Evolutionary conservation across 495 filamentous ascomycete species (phyloP), one percentile per base, ranked within the genome.

Genomic region (Tuber aestivum): DNA sequence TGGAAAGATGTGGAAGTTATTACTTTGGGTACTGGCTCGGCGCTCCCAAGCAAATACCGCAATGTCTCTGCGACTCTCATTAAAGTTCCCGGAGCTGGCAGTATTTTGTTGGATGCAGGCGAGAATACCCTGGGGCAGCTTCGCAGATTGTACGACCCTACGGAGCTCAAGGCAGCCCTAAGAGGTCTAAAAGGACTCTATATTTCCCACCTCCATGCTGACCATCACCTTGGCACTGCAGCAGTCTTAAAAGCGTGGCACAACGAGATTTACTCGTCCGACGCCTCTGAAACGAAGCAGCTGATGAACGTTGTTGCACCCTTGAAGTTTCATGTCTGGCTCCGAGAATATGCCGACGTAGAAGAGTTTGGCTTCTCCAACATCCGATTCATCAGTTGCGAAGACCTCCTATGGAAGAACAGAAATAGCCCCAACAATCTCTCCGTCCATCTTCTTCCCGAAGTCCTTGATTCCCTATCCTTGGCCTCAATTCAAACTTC

Each of bases 71-170:
- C 73, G 14, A 97, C 93, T 1, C 86, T 99, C 12, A 79, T 98
- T 56, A 87, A 92, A 35, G 91, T 95, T 2, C 95, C 95, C n/a
- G 91, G 89, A 0, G 88, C 87, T 70, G 95, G 95, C 14, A 94
- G 87, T 81, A 94, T 95, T 75, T 84, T 99, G 3, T 87, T 99
- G 68, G 95, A 99, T 83, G 93, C 91, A 78, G 95, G 95, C 75
- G 95, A 99, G 84, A 92, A 92, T 78, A 97, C 95, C 0, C 86
- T 98, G 23, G 95, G 95, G n/a, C 94, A 97, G 82, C 83, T 99
- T 35, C 89, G 89, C 73, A 92, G 95, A 65, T 84, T 92, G 5
- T 96, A 91, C 79, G 86, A 86, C 5, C 84, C 86, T 7, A 83
- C 86, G 35, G 87, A 93, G 78, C 83, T 94, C 8, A 85, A 86